phyloP scores from a whole-genome alignment of 768 basidiomycete genomes.

The Rhizopogon rudus region DNA sequence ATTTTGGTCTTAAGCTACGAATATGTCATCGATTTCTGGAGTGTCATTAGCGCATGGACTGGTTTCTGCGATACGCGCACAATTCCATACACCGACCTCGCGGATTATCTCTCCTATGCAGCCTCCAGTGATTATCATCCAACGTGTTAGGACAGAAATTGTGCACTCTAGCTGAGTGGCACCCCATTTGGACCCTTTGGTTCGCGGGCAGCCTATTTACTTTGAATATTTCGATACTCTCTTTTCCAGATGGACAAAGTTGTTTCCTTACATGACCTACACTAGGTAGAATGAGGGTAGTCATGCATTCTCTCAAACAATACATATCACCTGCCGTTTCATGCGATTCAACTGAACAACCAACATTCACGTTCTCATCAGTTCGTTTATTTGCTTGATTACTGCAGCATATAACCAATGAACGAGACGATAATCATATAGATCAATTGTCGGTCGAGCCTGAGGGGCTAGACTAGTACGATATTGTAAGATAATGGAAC shows the following conservation, averaged over 20 bases:
- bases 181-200: not conserved
- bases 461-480: not conserved
- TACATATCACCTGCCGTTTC: not conserved
- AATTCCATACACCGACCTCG: conserved; percentile 19
- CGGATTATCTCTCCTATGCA: conserved; percentile 20
- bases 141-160: conserved; percentile 7
- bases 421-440: not conserved
- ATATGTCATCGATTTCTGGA: conserved; percentile 20
- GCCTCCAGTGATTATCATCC: conserved; percentile 11
- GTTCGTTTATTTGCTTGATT: not conserved
- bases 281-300: not conserved
- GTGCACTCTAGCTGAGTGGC: not conserved
- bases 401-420: not conserved
- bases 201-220: not conserved
- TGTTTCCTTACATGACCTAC: not conserved
- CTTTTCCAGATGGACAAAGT: not conserved
- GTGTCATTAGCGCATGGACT: conserved; percentile 18
- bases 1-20: conserved; percentile 5
- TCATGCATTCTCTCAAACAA: not conserved
- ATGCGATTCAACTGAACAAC: not conserved
- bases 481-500: not conserved
- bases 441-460: too few relatives aligned
- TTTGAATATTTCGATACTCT: not conserved
- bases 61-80: conserved; percentile 15
- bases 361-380: too few relatives aligned